Evolutionary conservation across 352 stramenopile genomes (phyloP).

Genomic region (Blastocystis sp.): DNA sequence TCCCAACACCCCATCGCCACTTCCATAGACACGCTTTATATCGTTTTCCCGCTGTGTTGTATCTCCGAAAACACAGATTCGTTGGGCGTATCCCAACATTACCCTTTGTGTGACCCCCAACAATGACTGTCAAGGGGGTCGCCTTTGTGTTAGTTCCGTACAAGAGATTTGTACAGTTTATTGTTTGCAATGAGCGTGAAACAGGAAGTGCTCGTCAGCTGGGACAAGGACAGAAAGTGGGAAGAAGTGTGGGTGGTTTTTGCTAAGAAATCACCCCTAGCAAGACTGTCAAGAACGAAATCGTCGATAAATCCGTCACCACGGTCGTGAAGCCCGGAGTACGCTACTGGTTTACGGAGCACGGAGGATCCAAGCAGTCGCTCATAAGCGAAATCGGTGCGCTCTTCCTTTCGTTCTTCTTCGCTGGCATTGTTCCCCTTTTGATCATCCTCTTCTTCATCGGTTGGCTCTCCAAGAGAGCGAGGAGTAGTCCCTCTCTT

Average conservation of each 20-base stretch:
- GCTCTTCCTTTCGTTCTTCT: constrained; percentile 28
- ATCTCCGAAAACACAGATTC: no score
- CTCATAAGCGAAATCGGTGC: constrained; percentile 17
- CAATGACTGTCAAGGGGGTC: not conserved
- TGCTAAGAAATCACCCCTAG: not conserved
- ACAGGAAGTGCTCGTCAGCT: constrained; percentile 46
- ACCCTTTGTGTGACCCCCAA: no score
- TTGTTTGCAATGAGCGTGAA: not conserved
- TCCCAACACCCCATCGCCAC: no score
- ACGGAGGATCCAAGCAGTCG: constrained; percentile 48
- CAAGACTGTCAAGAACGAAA: constrained; percentile 14
- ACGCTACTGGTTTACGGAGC: constrained; percentile 49
- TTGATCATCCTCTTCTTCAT: constrained; percentile 32
- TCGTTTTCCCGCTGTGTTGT: no score
- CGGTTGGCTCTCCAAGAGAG: constrained; percentile 29
- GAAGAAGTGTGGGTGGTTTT: constrained; percentile 25
- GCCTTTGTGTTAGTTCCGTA: not conserved
- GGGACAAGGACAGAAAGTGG: constrained; percentile 69
- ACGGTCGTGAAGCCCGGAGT: constrained; percentile 14
- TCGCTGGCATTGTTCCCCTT: constrained; percentile 27
- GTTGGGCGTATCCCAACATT: no score
- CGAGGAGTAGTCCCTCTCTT: not conserved
- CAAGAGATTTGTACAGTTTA: not conserved
- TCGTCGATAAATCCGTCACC: not conserved
- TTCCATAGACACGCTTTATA: no score